A percentile compares a stretch with the other conserved stretches of the same genome.
phyloP scores from a whole-genome alignment of 805 yeast species.

The Candida morakotiae region DNA sequence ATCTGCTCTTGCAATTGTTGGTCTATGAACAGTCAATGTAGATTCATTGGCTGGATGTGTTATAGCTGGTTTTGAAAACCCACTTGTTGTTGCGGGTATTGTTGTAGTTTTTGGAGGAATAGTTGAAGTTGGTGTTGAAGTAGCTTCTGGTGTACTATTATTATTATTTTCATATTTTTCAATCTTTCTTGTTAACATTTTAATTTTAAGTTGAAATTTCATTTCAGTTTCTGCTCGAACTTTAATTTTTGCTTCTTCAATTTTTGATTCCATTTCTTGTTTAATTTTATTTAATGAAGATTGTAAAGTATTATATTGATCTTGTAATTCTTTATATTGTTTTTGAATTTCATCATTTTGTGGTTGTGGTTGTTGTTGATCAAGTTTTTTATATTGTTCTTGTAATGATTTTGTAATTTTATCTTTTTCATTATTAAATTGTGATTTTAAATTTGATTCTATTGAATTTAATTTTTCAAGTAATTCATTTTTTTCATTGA shows the following conservation, averaged over 20 bases:
- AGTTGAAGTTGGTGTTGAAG: not conserved
- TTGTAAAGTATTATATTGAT: conserved; percentile 17
- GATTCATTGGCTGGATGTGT: conserved; percentile 24
- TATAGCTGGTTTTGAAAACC: conserved; percentile 1
- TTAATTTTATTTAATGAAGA: conserved; percentile 4
- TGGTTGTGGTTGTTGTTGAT: conserved; percentile 5
- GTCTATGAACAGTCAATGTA: conserved; percentile 29
- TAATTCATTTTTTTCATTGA: conserved; percentile 8
- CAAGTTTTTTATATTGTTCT: not conserved
- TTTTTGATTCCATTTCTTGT: conserved; percentile 14
- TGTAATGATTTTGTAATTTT: conserved; percentile 3
- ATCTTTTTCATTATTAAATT: conserved; percentile 14
- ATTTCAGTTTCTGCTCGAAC: conserved; percentile 49
- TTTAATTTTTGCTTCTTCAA: conserved; percentile 29
- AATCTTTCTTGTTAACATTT: conserved; percentile 51
- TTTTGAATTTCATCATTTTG: not conserved
- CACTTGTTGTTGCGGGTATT: not conserved
- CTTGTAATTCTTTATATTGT: conserved; percentile 17
- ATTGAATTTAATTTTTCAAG: conserved; percentile 9
- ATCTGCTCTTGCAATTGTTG: conserved; percentile 14
- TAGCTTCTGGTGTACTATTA: not conserved
- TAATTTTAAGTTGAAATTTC: conserved; percentile 55
- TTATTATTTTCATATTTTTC: conserved; percentile 40
- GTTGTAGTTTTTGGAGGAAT: not conserved
- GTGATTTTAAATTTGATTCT: conserved; percentile 13